Conservation (phyloP, 2,329 filamentous ascomycete species). For the Microascus cirrosus region DNA sequence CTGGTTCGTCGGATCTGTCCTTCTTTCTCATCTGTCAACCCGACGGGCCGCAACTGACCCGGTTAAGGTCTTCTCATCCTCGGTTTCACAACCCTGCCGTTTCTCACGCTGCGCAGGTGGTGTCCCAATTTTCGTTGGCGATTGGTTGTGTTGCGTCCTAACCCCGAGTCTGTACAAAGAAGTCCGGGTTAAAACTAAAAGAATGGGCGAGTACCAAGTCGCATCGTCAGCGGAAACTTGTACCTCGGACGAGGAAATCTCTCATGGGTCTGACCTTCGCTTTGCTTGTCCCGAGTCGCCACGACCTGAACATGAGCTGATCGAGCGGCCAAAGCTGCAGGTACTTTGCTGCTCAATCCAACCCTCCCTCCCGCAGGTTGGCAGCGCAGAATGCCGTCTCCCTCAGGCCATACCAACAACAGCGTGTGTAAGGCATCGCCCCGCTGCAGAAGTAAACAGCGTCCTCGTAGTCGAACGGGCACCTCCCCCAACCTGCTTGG, state of each 20-base stretch:
- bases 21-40: background rate
- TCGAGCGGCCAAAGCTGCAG: background rate
- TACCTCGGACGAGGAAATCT: too few relatives aligned
- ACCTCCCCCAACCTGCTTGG: background rate
- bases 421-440: background rate
- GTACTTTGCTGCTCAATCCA: background rate
- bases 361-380: background rate
- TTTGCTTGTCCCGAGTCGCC: background rate
- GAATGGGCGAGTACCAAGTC: background rate
- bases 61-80: background rate
- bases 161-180: too few relatives aligned
- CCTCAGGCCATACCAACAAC: background rate
- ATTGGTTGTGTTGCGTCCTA: too few relatives aligned
- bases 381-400: background rate
- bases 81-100: background rate
- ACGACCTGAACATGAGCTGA: background rate
- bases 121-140: too few relatives aligned
- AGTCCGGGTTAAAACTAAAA: too few relatives aligned
- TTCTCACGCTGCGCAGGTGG: too few relatives aligned
- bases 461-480: background rate
- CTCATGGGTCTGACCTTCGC: too few relatives aligned
- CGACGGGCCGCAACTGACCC: background rate
- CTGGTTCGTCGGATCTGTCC: background rate
- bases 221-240: too few relatives aligned
- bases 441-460: background rate